phyloP scores from a whole-genome alignment of 1,284 basidiomycete genomes.

The Moesziomyces antarcticus region DNA sequence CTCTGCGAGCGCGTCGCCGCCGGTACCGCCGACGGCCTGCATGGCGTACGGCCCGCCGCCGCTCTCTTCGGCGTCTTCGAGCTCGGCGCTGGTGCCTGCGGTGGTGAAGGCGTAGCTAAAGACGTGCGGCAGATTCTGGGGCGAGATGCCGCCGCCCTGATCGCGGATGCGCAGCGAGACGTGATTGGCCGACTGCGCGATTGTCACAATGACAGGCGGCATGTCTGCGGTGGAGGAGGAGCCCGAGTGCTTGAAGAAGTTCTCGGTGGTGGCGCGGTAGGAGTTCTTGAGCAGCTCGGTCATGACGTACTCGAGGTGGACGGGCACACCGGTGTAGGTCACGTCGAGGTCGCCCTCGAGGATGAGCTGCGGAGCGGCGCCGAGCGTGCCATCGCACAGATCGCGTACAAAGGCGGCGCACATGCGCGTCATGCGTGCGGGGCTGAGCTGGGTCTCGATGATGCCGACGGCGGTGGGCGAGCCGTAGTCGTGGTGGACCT shows the following conservation, averaged over 20 bases:
- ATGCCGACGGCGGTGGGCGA: slow-evolving; percentile 61
- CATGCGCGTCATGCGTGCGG: slow-evolving; percentile 66
- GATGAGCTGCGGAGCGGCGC: slow-evolving; percentile 73
- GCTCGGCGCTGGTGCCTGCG: slow-evolving; percentile 74
- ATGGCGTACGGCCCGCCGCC: slow-evolving; percentile 77
- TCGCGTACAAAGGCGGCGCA: slow-evolving; percentile 80
- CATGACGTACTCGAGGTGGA: slow-evolving; percentile 88
- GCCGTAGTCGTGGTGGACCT: slow-evolving; percentile 39
- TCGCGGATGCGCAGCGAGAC: slow-evolving; percentile 84
- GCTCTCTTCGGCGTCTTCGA: slow-evolving; percentile 74
- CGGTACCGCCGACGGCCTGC: slow-evolving; percentile 73
- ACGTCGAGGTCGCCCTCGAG: slow-evolving; percentile 49
- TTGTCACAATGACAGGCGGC: slow-evolving; percentile 77
- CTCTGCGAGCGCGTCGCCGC: slow-evolving; percentile 73
- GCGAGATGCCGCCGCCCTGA: slow-evolving; percentile 84
- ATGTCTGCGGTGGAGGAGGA: slow-evolving; percentile 49
- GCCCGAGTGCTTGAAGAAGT: slow-evolving; percentile 35
- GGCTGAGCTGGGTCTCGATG: slow-evolving; percentile 57
- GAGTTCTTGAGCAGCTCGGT: slow-evolving; percentile 78
- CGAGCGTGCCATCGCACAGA: slow-evolving; percentile 86
- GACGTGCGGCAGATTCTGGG: slow-evolving; percentile 78
- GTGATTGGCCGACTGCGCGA: slow-evolving; percentile 74
- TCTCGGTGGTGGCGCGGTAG: slow-evolving; percentile 78
- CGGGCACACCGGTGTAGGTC: slow-evolving; percentile 79
- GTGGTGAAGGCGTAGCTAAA: slow-evolving; percentile 93